Conservation (phyloP, 805 yeast species). For the Candida maltosa region DNA sequence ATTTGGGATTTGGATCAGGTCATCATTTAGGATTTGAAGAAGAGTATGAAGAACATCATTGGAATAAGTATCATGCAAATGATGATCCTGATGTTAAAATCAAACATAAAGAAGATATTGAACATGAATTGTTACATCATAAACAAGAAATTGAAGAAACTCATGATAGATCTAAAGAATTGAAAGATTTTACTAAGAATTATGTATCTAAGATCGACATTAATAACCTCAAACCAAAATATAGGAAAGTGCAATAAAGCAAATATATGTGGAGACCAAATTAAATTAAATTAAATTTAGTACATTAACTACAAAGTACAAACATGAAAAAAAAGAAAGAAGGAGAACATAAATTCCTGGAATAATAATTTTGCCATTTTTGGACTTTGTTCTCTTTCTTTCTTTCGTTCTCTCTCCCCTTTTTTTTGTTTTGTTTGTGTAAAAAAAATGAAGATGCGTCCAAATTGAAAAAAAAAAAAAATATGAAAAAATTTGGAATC, state of each 20-base stretch:
- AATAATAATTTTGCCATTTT: no score
- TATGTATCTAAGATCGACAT: slow-evolving; percentile 27
- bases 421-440: not conserved
- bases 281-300: no score
- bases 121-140: slow-evolving; percentile 81
- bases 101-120: slow-evolving; percentile 86
- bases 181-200: slow-evolving; percentile 26
- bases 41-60: slow-evolving; percentile 93
- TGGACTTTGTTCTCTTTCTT: no score
- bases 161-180: slow-evolving; percentile 25
- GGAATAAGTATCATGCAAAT: slow-evolving; percentile 77
- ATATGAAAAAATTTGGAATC: no score
- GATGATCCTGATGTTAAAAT: slow-evolving; percentile 77
- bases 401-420: not conserved
- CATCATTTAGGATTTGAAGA: slow-evolving; percentile 92
- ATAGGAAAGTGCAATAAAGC: no score
- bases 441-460: no score
- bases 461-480: no score
- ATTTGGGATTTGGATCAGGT: slow-evolving; percentile 89
- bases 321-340: no score
- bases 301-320: no score
- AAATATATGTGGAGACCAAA: no score
- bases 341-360: no score
- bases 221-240: slow-evolving; percentile 29
- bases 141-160: slow-evolving; percentile 76